These are phyloP conservation scores for Phytophthora cryptogea DNA, from an alignment of 352 stramenopile species.

Conservation along the genomic window DNA sequence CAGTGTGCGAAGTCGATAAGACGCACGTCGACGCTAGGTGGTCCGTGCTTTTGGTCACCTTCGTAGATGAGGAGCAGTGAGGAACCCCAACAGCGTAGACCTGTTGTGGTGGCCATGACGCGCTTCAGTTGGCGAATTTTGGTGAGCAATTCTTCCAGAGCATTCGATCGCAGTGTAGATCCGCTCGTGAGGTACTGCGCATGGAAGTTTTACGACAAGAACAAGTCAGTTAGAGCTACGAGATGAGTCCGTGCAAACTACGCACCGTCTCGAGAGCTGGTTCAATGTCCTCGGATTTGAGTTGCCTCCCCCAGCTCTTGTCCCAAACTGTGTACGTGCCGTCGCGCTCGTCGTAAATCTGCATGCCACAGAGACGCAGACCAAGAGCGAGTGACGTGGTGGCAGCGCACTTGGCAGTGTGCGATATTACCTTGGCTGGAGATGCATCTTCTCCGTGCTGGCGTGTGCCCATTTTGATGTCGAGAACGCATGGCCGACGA, in stretches of 20 bases:
- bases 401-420: constrained; percentile 73
- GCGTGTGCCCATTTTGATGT: constrained; percentile 84
- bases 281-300: constrained; percentile 58
- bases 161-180: constrained; percentile 43
- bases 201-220: not conserved
- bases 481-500: constrained; percentile 66
- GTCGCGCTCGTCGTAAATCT: constrained; percentile 69
- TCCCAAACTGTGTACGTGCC: constrained; percentile 73
- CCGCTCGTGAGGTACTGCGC: constrained; percentile 69
- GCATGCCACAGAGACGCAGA: constrained; percentile 80
- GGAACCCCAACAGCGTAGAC: constrained; percentile 75
- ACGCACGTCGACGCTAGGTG: constrained; percentile 47
- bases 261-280: constrained; percentile 66
- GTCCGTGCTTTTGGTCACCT: constrained; percentile 43
- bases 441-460: constrained; percentile 76
- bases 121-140: constrained; percentile 54
- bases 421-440: constrained; percentile 66
- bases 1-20: constrained; percentile 85
- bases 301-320: constrained; percentile 76
- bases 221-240: not conserved
- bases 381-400: constrained; percentile 74
- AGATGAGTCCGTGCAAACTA: not conserved
- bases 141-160: constrained; percentile 43
- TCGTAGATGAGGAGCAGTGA: constrained; percentile 82
- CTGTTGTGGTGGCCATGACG: constrained; percentile 46